Base-by-base conservation (phyloP, 2,329 filamentous ascomycete genomes). In the Penicillium sp. region DNA sequence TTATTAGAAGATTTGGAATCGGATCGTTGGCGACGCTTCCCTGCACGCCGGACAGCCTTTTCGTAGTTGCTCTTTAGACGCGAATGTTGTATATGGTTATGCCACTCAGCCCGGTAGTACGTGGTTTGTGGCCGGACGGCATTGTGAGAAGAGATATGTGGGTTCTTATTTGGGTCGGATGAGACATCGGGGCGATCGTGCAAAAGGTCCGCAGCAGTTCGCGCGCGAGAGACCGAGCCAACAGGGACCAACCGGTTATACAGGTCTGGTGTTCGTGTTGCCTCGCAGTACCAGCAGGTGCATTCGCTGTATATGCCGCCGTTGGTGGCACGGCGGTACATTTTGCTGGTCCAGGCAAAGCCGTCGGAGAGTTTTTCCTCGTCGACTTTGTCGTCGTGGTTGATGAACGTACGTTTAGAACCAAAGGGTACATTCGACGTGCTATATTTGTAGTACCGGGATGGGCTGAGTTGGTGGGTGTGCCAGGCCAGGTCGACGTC, bases 311-410 rank as follows among this genome's bases (percentile, higher is more conserved):
- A 95, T 5, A 89, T 81, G 49, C 87, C 82, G 16, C 79, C 78
- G 64, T 77, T 74, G 62, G 83, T 92, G 14, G 76, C 72, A 29
- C 84, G 82, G 63, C 89, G 83, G 69, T 93, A 95, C 1, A 72
- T 75, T 63, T 86, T 87, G 66, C 81, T 84, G 0, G 90, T 95
- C 82, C 84, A 89, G 67, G 86, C 84, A 66, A 94, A 94, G 5
- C 81, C 78, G 1, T 78, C 76, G 43, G 83, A 83, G 7, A 95
- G 80, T 47, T 79, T 81, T 14, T 76, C 76, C 65, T 92, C 87
- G 47, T 87, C 85, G 22, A 95, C 85, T 73, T 93, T 93, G 77
- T 95, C 91, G 70, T 94, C 88, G 67, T 95, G 90, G 67, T 92
- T 86, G 62, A 93, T 82, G 66, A 91, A 90, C 47, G 81, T 83